Base-by-base conservation (phyloP, 2,329 filamentous ascomycete species). In the Trichoderma lentiforme region DNA sequence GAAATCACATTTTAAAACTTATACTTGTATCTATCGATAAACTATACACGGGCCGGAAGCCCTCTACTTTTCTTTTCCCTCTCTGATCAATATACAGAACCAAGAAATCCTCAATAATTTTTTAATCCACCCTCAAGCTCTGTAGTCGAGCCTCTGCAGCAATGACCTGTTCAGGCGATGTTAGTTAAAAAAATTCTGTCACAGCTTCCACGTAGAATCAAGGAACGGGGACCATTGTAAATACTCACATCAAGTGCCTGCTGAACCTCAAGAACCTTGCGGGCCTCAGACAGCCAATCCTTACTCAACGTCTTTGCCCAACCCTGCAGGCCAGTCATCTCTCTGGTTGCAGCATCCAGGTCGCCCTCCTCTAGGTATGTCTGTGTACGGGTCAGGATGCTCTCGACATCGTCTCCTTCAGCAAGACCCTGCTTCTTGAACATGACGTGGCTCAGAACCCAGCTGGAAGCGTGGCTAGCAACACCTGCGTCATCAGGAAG, bases 261-360 rank as follows among this genome's bases (percentile, higher is more conserved):
- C 83, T 93, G 91, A 75, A 98, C 96, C 84, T 99, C 96, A 78
- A 99, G 86, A 75, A 97, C 93, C 84, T 94, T 92, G 80, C 96
- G 90, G 74, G 94, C 93, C 86, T 99, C 96, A 67, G 87, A 88
- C 76, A 99, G 83, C 96, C 96, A 99, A 82, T 99, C 96, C 79
- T 92, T 91, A 83, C 93, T 97, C 79, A 99, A 84, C 53, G 95
- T 95, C 87, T 96, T 97, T 62, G 95, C 95, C 96, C 96, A 99
- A 30, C 96, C 96, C 73, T 92, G 88, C 61, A 99, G 86, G 2
- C 91, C 89, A 80, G 98, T 99, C 92, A 99, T 96, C 84, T 99
- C 96, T 75, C 96, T 88, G 15, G 96, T 95, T 3, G 96, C 96
- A 68, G 88, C 91, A 81, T 99, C 96, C 71, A 99, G 83, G 79